These are phyloP conservation scores for Hamamelis virginiana DNA, from an alignment of 164 flowering plant species.

Conservation along the genomic window DNA sequence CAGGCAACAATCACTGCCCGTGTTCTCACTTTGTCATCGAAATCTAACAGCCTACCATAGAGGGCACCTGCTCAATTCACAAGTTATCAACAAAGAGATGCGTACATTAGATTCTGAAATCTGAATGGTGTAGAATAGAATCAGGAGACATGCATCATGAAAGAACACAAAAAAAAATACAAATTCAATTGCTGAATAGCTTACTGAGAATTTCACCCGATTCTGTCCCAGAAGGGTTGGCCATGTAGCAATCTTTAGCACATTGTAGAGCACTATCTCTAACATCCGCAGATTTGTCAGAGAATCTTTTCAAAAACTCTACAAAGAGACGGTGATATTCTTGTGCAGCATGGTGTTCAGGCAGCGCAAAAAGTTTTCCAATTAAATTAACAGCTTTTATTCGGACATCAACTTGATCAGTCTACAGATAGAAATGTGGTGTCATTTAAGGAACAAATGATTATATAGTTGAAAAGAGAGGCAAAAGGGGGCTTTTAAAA, in stretches of 20 bases:
- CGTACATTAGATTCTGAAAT: slow-evolving; percentile 1
- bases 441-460: background rate
- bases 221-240: slow-evolving; percentile 56
- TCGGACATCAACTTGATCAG: slow-evolving; percentile 95
- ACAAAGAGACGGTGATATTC: slow-evolving; percentile 62
- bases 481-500: background rate
- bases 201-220: slow-evolving; percentile 66
- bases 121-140: background rate
- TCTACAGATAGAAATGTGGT: slow-evolving; percentile 39
- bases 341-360: slow-evolving; percentile 47
- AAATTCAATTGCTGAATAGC: slow-evolving; percentile 15
- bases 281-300: slow-evolving; percentile 89
- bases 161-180: no score
- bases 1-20: slow-evolving; percentile 70
- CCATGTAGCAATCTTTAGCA: slow-evolving; percentile 65
- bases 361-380: slow-evolving; percentile 68
- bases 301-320: slow-evolving; percentile 82
- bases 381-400: slow-evolving; percentile 77
- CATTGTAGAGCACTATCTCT: slow-evolving; percentile 69
- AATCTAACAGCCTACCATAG: slow-evolving; percentile 76
- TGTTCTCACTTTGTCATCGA: slow-evolving; percentile 80
- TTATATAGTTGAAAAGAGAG: background rate
- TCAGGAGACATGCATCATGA: background rate
- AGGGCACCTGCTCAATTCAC: slow-evolving; percentile 59
- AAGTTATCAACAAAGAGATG: slow-evolving; percentile 11